These are phyloP conservation scores for Claviceps sp. DNA, from an alignment of 2,329 filamentous ascomycete genomes.

Conservation along the genomic window DNA sequence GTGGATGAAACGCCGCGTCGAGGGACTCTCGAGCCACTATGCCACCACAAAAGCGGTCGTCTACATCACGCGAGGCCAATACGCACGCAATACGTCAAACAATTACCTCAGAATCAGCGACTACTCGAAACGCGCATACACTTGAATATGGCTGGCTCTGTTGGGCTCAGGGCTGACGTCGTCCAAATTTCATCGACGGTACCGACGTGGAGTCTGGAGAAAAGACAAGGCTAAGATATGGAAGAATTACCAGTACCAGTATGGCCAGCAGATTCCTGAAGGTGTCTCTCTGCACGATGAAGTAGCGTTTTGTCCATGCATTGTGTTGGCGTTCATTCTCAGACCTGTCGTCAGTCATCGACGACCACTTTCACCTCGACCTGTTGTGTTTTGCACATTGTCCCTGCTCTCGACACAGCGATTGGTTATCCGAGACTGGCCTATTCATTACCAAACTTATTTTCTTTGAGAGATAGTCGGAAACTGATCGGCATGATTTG, in stretches of 20 bases:
- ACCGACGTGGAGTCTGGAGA: conserved; percentile 17
- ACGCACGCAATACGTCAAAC: conserved; percentile 38
- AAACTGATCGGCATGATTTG: conserved; percentile 47
- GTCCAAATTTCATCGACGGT: conserved; percentile 46
- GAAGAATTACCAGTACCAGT: conserved; percentile 2
- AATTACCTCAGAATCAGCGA: conserved; percentile 17
- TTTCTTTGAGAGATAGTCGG: conserved; percentile 37
- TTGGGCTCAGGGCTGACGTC: conserved; percentile 55
- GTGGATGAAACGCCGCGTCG: conserved; percentile 52
- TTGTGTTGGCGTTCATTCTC: too few relatives aligned
- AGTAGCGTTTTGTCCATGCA: too few relatives aligned
- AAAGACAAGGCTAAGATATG: conserved; percentile 7
- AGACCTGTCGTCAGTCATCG: too few relatives aligned
- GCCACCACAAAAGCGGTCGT: conserved; percentile 55
- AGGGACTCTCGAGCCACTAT: conserved; percentile 47
- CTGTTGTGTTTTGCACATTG: conserved; percentile 39
- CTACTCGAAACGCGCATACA: too few relatives aligned
- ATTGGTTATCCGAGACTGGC: conserved; percentile 48
- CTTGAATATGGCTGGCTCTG: conserved; percentile 36
- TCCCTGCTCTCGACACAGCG: conserved; percentile 47
- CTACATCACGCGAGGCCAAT: conserved; percentile 51
- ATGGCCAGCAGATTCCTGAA: too few relatives aligned
- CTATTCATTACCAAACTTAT: conserved; percentile 33
- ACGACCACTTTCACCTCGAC: conserved; percentile 32
- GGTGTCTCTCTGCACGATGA: too few relatives aligned